phyloP scores from a whole-genome alignment of 1,139 yeast genomes.

The Magnusiomyces paraingens region DNA sequence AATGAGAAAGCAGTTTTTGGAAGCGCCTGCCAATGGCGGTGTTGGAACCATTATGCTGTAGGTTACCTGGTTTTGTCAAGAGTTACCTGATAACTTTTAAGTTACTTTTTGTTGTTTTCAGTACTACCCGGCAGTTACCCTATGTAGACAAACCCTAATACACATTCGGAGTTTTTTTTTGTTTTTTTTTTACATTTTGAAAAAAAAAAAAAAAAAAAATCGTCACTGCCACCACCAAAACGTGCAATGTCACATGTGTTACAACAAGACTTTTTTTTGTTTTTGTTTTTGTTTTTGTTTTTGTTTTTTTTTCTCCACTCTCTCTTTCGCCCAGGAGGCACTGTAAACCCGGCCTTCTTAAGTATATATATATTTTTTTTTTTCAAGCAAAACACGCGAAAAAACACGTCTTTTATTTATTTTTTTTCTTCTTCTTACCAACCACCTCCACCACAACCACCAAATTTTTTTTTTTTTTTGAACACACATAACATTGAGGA shows the following conservation, averaged over 20 bases:
- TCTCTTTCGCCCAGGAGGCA: no score
- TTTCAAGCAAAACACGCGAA: not conserved
- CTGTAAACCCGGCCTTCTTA: no score
- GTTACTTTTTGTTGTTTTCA: not conserved
- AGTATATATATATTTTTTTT: no score
- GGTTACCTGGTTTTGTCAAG: not conserved
- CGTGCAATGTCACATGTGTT: not conserved
- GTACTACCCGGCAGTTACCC: not conserved
- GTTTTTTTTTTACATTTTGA: no score
- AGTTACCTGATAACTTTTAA: not conserved
- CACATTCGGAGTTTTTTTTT: no score
- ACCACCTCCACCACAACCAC: no score
- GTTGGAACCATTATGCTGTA: constrained; percentile 86
- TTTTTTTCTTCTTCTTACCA: not conserved
- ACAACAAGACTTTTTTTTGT: no score
- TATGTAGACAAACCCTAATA: not conserved
- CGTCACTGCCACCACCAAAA: not conserved
- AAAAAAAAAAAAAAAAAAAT: not conserved
- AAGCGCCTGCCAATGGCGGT: constrained; percentile 45
- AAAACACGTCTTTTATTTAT: not conserved
- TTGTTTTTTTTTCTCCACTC: no score
- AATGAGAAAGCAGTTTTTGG: constrained; percentile 43
- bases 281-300: no score
- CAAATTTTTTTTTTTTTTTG: no score
- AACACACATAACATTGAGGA: no score